Base-by-base conservation (phyloP, 768 basidiomycete genomes). In the Naematelia encephala region DNA sequence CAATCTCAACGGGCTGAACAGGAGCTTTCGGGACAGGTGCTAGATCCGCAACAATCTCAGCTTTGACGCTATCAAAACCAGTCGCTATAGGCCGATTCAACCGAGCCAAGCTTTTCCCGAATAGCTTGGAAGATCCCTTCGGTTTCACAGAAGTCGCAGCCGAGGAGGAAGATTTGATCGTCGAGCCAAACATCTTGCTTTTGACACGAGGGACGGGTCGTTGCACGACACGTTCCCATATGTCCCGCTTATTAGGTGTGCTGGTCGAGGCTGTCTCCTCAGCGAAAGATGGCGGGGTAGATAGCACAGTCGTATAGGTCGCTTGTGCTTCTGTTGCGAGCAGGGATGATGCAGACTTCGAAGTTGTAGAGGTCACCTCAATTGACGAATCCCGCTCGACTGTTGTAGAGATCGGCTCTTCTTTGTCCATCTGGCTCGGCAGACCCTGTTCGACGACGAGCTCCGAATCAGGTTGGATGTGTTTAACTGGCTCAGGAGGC, bases 181-280 rank as follows among this genome's bases (percentile, higher is more conserved):
- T 23, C 28, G 64, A 27, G 14, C 23, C 43, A 62, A 66, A 61
- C 68, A 68, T 51, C 69, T 62, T 47, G 73, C 76, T 27, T 79
- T 51, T 57, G 75, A 11, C 64, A 58, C 16, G 34, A 8, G 34
- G 16, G 8, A 39, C 34, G 16, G 34, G 34, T 39, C 8, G 34
- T 16, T 39, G 34, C 34, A 8, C 34, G 8, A 39, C 16, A 39
- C 34, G 34, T 16, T 39, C 34, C 34, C 34, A 39, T 16, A 39
- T 8, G 16, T 39, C 16, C 8, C 8, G 34, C 16, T 39, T 39
- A 8, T 39, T 16, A 8, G 34, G 8, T 39, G 8, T 16, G 34
- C 8, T 8, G 16, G 34, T 16, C 34, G 34, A 8, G 34, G 8
- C 8, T 16, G 34, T 39, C 34, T 39, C 34, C 8, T 39, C 8